phyloP scores from a whole-genome alignment of 805 yeast genomes.

The Ogataea dorogensis region DNA sequence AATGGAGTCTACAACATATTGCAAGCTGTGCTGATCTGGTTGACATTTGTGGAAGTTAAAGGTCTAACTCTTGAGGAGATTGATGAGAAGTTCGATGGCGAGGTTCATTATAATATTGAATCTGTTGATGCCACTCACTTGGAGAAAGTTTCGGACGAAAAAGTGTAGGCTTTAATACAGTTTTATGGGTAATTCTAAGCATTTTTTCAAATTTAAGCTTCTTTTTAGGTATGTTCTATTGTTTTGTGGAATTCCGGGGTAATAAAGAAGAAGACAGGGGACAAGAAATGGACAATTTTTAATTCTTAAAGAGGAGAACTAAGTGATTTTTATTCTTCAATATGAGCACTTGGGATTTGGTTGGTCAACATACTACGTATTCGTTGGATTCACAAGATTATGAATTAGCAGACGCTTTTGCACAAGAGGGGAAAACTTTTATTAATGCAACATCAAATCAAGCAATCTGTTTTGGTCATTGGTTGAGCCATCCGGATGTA shows the following conservation, averaged over 20 bases:
- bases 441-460: slow-evolving; percentile 27
- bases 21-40: slow-evolving; percentile 25
- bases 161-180: too few species aligned
- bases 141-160: slow-evolving; percentile 5
- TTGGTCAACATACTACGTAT: neutral
- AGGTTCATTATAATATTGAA: slow-evolving; percentile 13
- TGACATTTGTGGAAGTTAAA: slow-evolving; percentile 28
- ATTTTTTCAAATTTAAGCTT: too few species aligned
- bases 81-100: slow-evolving; percentile 29
- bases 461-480: slow-evolving; percentile 20
- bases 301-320: too few species aligned
- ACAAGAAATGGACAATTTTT: too few species aligned
- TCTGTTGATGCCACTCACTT: slow-evolving; percentile 3
- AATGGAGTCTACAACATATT: slow-evolving; percentile 26
- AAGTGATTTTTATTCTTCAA: too few species aligned
- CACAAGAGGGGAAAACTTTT: slow-evolving; percentile 8
- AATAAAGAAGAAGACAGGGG: too few species aligned
- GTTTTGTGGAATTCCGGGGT: slow-evolving; percentile 2
- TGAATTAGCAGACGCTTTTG: slow-evolving; percentile 1
- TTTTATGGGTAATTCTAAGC: too few species aligned
- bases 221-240: too few species aligned
- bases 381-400: slow-evolving; percentile 3
- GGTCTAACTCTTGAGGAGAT: slow-evolving; percentile 32
- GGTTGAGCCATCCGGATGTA: slow-evolving; percentile 18
- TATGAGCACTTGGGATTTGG: slow-evolving; percentile 1